A percentile compares a stretch with the other conserved stretches of the same genome.
phyloP scores from a whole-genome alignment of 768 basidiomycete species.

The Mycena amicta region DNA sequence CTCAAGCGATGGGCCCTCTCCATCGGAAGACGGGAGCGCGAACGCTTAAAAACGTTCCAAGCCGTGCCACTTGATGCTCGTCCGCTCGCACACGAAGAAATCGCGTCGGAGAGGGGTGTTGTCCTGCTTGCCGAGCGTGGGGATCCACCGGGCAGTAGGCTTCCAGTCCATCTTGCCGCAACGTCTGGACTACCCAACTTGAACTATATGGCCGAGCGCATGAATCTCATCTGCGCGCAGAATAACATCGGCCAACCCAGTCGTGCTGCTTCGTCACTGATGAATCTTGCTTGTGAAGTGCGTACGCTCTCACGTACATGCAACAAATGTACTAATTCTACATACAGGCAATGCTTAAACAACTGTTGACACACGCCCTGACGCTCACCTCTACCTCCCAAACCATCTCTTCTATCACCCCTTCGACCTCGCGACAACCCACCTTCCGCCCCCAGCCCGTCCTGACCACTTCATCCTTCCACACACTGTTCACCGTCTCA shows the following conservation, averaged over 20 bases:
- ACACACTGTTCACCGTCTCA: constrained; percentile 75
- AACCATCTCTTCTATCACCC: constrained; percentile 74
- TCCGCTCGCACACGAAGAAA: constrained; percentile 65
- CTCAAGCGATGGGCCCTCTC: constrained; percentile 78
- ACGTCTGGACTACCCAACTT: constrained; percentile 71
- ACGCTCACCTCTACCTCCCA: constrained; percentile 77
- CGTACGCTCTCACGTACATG: too few species aligned
- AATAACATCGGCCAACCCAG: constrained; percentile 66
- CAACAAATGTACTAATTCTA: too few species aligned
- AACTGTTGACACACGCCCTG: constrained; percentile 78
- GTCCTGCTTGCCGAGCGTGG: constrained; percentile 64
- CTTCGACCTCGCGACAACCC: constrained; percentile 51
- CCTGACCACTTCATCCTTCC: constrained; percentile 71
- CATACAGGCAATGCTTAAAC: constrained; percentile 75
- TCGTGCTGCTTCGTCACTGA: constrained; percentile 63
- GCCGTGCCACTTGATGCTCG: constrained; percentile 40
- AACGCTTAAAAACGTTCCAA: constrained; percentile 60
- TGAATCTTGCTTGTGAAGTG: constrained; percentile 81
- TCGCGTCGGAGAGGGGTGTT: constrained; percentile 70
- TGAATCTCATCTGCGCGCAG: constrained; percentile 82
- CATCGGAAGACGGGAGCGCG: constrained; percentile 73
- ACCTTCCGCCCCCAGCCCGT: constrained; percentile 44
- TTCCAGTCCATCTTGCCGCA: constrained; percentile 74
- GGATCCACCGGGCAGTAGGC: constrained; percentile 70
- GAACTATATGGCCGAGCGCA: constrained; percentile 77